phyloP scores from a whole-genome alignment of 225 moss, liverwort and hornwort genomes.

The Sphagnum contortum region DNA sequence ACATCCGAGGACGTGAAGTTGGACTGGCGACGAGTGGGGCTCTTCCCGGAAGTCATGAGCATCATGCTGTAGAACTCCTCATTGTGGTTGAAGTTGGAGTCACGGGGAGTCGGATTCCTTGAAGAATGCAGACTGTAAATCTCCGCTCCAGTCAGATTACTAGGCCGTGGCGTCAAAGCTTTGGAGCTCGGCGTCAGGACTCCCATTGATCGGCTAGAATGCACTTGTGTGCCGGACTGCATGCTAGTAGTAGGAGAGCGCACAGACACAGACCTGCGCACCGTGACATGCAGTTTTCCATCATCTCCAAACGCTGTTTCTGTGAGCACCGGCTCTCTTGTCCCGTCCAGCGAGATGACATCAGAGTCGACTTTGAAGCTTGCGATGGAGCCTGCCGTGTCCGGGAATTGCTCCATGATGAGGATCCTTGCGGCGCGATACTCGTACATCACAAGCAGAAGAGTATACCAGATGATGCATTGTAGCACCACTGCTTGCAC shows the following conservation, averaged over 20 bases:
- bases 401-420: constrained; percentile 83
- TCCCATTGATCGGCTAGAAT: constrained; percentile 39
- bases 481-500: constrained; percentile 87
- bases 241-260: constrained; percentile 46
- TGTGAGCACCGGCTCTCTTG: constrained; percentile 67
- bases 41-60: constrained; percentile 32
- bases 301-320: constrained; percentile 87
- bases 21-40: constrained; percentile 67
- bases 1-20: constrained; percentile 89
- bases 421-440: constrained; percentile 88
- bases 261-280: constrained; percentile 80
- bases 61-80: constrained; percentile 86
- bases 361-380: constrained; percentile 96
- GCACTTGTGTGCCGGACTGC: too few species aligned
- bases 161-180: constrained; percentile 82
- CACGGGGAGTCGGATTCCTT: constrained; percentile 79
- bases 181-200: constrained; percentile 78
- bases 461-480: constrained; percentile 89
- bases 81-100: constrained; percentile 86
- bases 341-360: constrained; percentile 77
- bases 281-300: constrained; percentile 90
- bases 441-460: constrained; percentile 78
- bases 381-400: constrained; percentile 75
- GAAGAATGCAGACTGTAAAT: constrained; percentile 94
- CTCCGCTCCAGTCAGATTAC: constrained; percentile 89